Evolutionary conservation across 2,329 filamentous ascomycete species (phyloP), one percentile per base, ranked within the genome.

Genomic region (Amauroascus verrucosus): DNA sequence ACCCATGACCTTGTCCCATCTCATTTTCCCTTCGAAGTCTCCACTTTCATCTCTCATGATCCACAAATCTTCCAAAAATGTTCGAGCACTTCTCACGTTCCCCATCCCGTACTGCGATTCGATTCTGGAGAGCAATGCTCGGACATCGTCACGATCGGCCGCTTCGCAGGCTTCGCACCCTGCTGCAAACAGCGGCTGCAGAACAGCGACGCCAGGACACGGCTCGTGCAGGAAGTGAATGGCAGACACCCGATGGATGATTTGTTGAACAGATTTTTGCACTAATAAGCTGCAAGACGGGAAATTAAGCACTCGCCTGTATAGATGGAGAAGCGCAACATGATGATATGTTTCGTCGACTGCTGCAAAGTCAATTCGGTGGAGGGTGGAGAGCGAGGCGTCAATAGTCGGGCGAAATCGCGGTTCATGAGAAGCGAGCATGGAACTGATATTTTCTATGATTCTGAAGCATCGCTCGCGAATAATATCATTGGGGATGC

Each of bases 101-200:
- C 75, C 75, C 81, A 84, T 84, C 18, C 81, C 80, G 63, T 84
- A 82, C 16, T 80, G 68, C 51, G 69, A 72, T 54, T 78, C 75
- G 7, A 82, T 71, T 4, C 75, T 76, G 3, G 66, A 63, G 60
- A 84, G 83, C 0, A 77, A 70, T 52, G 70, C 68, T 24, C 71
- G 64, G 3, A 80, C 78, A 16, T 79, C 65, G 5, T 69, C 70
- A 14, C 80, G 69, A 61, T 84, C 80, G 7, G 67, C 69, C 1
- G 64, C 59, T 14, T 63, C 70, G 7, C 71, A 67, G 0, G 80
- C 81, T 63, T 84, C 81, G 61, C 80, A 83, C 1, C 79, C 75
- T 1, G 80, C 77, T 8, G 81, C 79, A 59, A 84, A 84, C 1
- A 84, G 68, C 1, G 81, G 81, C 79, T 81, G 84, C 1, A 84